A percentile compares a stretch with the other conserved stretches of the same genome.
These are phyloP conservation scores for Conoideocrella luteorostrata DNA, from an alignment of 2,329 filamentous ascomycete species.

Conservation along the genomic window DNA sequence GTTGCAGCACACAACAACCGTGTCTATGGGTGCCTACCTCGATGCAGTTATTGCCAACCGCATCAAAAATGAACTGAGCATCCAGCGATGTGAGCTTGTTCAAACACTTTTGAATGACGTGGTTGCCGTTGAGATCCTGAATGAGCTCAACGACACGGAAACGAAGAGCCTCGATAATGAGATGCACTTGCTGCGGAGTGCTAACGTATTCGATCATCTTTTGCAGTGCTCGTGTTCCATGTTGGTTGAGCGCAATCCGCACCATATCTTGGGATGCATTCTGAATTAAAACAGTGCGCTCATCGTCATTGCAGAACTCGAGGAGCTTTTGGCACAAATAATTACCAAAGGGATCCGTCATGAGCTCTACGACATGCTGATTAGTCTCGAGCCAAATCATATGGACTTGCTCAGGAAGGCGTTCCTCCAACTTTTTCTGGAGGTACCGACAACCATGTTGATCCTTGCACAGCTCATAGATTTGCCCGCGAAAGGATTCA, in stretches of 20 bases:
- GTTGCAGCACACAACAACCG: conserved; percentile 94
- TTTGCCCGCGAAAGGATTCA: conserved; percentile 72
- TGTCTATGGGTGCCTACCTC: conserved; percentile 94
- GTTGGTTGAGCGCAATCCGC: conserved; percentile 90
- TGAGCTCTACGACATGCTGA: conserved; percentile 89
- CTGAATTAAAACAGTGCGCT: conserved; percentile 86
- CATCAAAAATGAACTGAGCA: conserved; percentile 94
- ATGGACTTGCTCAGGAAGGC: conserved; percentile 73
- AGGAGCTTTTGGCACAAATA: conserved; percentile 98
- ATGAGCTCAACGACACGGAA: conserved; percentile 88
- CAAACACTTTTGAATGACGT: conserved; percentile 97
- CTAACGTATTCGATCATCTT: conserved; percentile 99
- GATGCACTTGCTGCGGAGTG: conserved; percentile 74
- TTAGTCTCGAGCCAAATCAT: conserved; percentile 94
- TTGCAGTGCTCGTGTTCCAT: conserved; percentile 91
- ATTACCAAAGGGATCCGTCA: conserved; percentile 99
- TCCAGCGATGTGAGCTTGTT: conserved; percentile 83
- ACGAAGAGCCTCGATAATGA: conserved; percentile 79
- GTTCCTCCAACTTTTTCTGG: conserved; percentile 94
- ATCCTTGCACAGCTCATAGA: conserved; percentile 91
- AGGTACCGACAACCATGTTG: conserved; percentile 96
- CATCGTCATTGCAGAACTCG: conserved; percentile 90
- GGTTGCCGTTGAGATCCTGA: conserved; percentile 95
- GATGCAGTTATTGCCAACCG: conserved; percentile 80
- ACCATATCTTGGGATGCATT: conserved; percentile 86